These are phyloP conservation scores for Echinosophora koreensis DNA, from an alignment of 306 rosid genomes.

Conservation along the genomic window DNA sequence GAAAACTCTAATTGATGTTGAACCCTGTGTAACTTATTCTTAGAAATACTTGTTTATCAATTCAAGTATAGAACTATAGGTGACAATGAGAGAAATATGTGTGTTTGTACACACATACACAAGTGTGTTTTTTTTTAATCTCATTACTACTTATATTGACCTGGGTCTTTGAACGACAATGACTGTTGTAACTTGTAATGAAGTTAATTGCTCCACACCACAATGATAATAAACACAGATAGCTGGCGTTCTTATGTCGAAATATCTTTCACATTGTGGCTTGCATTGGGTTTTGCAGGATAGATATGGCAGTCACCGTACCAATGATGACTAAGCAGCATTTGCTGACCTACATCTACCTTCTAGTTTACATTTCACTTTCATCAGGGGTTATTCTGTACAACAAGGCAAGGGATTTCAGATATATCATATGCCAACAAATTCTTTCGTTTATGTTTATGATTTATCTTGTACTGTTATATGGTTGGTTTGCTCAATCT, in stretches of 20 bases:
- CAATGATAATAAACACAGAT: neutral
- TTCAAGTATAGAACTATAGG: neutral
- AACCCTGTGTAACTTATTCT: neutral
- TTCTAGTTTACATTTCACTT: constrained; percentile 59
- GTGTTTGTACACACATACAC: no score
- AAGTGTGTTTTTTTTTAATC: neutral
- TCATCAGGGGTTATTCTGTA: constrained; percentile 64
- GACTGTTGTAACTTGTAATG: constrained; percentile 9
- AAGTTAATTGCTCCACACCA: constrained; percentile 2
- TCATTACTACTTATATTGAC: neutral
- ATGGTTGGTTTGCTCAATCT: constrained; percentile 35
- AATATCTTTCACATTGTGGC: constrained; percentile 12
- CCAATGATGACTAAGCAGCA: constrained; percentile 51
- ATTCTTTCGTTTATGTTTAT: constrained; percentile 14
- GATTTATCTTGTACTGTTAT: neutral
- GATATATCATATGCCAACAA: constrained; percentile 2
- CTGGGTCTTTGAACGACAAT: constrained; percentile 21
- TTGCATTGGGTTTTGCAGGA: constrained; percentile 49
- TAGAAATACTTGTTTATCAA: constrained; percentile 23
- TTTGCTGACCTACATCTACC: constrained; percentile 59
- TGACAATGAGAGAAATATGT: neutral
- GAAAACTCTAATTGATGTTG: constrained; percentile 29
- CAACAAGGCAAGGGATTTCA: constrained; percentile 46
- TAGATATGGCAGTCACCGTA: constrained; percentile 23
- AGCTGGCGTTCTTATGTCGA: constrained; percentile 18